phyloP scores from a whole-genome alignment of 345 rosid genomes.

The Linum usitatissimum region DNA sequence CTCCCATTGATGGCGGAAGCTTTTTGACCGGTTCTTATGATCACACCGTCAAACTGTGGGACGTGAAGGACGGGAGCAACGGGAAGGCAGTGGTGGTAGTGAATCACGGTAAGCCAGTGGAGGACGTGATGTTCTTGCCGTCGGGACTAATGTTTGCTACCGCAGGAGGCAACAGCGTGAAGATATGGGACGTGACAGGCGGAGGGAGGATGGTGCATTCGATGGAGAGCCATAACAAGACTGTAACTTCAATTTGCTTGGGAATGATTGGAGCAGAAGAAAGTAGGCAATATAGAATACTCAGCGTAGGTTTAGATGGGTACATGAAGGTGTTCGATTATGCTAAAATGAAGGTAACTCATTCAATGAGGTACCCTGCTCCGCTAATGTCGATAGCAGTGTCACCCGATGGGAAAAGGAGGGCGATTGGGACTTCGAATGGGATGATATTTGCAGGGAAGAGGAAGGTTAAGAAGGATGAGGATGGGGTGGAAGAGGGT shows the following conservation, averaged over 20 bases:
- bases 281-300: constrained; percentile 39
- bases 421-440: constrained; percentile 65
- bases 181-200: constrained; percentile 81
- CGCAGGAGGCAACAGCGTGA: constrained; percentile 69
- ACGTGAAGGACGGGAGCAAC: constrained; percentile 44
- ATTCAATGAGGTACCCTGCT: constrained; percentile 85
- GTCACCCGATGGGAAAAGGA: constrained; percentile 44
- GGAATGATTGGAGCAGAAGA: constrained; percentile 42
- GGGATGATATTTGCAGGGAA: constrained; percentile 66
- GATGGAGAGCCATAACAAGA: constrained; percentile 92
- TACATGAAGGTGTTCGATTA: constrained; percentile 89
- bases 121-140: constrained; percentile 77
- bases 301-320: constrained; percentile 83
- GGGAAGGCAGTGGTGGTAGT: constrained; percentile 44
- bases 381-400: constrained; percentile 63
- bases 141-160: constrained; percentile 84
- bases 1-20: constrained; percentile 51
- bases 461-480: constrained; percentile 47
- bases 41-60: constrained; percentile 88
- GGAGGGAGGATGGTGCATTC: constrained; percentile 76
- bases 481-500: constrained; percentile 15
- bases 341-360: constrained; percentile 61
- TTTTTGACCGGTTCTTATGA: constrained; percentile 89
- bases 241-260: constrained; percentile 61
- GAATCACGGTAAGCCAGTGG: constrained; percentile 77